phyloP scores from a whole-genome alignment of 441 rosid species.

The Viola pubescens region DNA sequence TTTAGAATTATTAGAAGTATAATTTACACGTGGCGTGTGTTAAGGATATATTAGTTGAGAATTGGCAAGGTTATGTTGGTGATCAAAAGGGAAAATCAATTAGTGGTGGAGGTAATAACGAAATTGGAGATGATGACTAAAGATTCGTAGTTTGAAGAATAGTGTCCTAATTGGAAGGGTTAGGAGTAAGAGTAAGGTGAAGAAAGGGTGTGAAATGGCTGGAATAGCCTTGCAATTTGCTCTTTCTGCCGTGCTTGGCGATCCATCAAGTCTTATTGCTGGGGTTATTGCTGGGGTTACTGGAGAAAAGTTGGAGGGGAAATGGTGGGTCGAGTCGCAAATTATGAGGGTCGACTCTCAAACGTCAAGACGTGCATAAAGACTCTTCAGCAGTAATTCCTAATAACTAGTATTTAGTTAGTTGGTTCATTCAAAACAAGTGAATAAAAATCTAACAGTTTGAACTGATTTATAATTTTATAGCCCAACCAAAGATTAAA shows the following conservation, averaged over 20 bases:
- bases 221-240: conserved; percentile 70
- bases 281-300: conserved; percentile 83
- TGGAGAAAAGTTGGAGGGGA: not conserved
- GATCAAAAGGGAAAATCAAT: not conserved
- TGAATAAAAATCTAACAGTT: no score
- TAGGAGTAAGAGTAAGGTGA: conserved; percentile 46
- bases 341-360: no score
- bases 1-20: no score
- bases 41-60: conserved; percentile 81
- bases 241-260: conserved; percentile 78
- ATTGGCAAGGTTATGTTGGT: conserved; percentile 32
- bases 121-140: conserved; percentile 31
- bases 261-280: conserved; percentile 74
- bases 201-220: conserved; percentile 70
- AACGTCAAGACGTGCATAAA: no score
- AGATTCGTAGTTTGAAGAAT: conserved; percentile 52
- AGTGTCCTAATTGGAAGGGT: conserved; percentile 40
- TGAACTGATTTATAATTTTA: no score
- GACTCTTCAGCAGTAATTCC: no score
- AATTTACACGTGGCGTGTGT: conserved; percentile 88
- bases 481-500: no score
- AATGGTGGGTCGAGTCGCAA: not conserved
- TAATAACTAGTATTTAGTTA: no score
- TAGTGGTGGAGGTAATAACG: conserved; percentile 12
- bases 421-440: no score